phyloP scores from a whole-genome alignment of 2,329 filamentous ascomycete species.

The Emmonsiellopsis sp. region DNA sequence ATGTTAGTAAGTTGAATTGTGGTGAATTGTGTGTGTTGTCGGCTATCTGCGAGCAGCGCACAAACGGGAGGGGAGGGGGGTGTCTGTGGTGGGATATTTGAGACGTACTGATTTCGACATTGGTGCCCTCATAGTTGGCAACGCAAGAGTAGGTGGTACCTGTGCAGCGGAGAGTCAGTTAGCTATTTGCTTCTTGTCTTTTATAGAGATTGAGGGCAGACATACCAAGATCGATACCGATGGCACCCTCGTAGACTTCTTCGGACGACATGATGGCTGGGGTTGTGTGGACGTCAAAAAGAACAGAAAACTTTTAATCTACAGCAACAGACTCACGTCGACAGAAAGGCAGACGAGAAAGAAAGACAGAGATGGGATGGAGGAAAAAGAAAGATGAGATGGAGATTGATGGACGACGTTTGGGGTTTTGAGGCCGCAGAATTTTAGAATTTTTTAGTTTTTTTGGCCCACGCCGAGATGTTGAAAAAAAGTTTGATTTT shows the following conservation, averaged over 20 bases:
- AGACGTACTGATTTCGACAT: constrained; percentile 90
- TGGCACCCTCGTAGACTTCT: constrained; percentile 98
- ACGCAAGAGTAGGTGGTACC: constrained; percentile 99
- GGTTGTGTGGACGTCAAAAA: background rate
- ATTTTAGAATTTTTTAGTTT: background rate
- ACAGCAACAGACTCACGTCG: too few relatives aligned
- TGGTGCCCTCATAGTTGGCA: constrained; percentile 97
- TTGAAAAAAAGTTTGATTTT: background rate
- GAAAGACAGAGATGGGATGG: constrained; percentile 1
- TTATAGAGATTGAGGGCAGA: constrained; percentile 15
- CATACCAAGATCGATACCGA: constrained; percentile 99
- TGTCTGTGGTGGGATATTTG: background rate
- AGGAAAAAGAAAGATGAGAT: constrained; percentile 3
- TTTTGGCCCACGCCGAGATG: background rate
- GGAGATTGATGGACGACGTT: background rate
- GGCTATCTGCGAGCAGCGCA: background rate
- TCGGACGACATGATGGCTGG: constrained; percentile 66
- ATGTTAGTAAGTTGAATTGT: background rate
- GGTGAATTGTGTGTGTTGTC: constrained; percentile 3
- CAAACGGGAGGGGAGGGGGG: too few relatives aligned
- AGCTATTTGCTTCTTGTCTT: constrained; percentile 6
- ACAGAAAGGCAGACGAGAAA: constrained; percentile 1
- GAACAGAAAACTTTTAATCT: too few relatives aligned
- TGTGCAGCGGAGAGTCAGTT: constrained; percentile 30
- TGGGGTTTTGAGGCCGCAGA: background rate